Percentiles rank a stretch among this genome's conserved stretches.
Conservation (phyloP, 495 filamentous ascomycete genomes). For the Penicillium coprophilum region DNA sequence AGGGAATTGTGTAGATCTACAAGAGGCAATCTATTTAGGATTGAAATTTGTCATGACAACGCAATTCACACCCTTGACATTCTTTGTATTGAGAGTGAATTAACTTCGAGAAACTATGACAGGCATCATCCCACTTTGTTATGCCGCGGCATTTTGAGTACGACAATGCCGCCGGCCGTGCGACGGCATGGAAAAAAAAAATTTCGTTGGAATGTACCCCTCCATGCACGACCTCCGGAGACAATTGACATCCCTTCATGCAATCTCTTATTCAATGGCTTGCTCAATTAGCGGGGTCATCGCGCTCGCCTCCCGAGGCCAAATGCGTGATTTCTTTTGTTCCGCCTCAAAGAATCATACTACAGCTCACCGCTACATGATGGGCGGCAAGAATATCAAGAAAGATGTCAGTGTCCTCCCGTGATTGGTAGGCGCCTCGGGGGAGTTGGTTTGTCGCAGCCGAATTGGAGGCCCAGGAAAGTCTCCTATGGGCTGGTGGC, state of each 20-base stretch:
- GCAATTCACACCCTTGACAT: background rate
- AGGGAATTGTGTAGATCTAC: background rate
- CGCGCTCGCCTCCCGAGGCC: constrained; percentile 1
- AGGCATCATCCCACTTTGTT: constrained; percentile 4
- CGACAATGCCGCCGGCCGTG: constrained; percentile 5
- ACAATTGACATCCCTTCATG: constrained; percentile 10
- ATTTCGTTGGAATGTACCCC: constrained; percentile 8
- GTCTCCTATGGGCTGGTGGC: constrained; percentile 22
- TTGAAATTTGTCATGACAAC: background rate
- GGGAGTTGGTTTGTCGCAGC: constrained; percentile 12
- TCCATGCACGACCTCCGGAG: background rate
- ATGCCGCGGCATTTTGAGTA: constrained; percentile 9
- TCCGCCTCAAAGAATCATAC: constrained; percentile 14
- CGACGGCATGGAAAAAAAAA: constrained; percentile 1
- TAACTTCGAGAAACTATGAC: background rate
- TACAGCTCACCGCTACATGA: constrained; percentile 34
- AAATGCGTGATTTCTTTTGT: constrained; percentile 2
- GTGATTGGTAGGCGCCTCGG: constrained; percentile 13
- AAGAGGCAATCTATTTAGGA: background rate
- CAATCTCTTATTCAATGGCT: background rate
- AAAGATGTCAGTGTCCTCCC: background rate
- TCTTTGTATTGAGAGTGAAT: background rate
- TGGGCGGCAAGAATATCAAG: constrained; percentile 16
- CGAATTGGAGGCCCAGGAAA: constrained; percentile 27
- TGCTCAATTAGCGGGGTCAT: constrained; percentile 5